Evolutionary conservation across 805 yeast genomes (phyloP).

Genomic region (Metschnikowia henanensis): DNA sequence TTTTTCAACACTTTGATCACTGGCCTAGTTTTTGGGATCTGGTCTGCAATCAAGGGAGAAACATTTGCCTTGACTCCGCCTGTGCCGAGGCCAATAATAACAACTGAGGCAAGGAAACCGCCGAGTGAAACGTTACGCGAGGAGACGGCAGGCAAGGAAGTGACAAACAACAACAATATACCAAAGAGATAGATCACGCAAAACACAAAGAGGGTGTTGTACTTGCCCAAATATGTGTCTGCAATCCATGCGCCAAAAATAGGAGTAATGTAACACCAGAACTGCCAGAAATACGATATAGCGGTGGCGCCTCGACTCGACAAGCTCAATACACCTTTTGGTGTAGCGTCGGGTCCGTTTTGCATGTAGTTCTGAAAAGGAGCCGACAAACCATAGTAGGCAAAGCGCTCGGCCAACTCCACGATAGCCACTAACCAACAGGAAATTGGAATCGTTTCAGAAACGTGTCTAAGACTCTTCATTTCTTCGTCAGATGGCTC

Average conservation of each 20-base stretch:
- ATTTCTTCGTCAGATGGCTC: slow-evolving; percentile 55
- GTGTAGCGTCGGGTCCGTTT: slow-evolving; percentile 39
- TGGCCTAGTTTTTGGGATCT: slow-evolving; percentile 41
- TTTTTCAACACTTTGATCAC: slow-evolving; percentile 35
- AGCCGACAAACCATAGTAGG: slow-evolving; percentile 76
- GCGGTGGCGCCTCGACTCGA: slow-evolving; percentile 68
- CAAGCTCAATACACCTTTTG: slow-evolving; percentile 57
- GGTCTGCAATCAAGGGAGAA: slow-evolving; percentile 68
- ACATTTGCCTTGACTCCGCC: slow-evolving; percentile 82
- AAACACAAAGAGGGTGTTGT: slow-evolving; percentile 63
- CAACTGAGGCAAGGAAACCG: slow-evolving; percentile 57
- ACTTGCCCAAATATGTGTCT: slow-evolving; percentile 74
- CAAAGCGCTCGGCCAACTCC: slow-evolving; percentile 79
- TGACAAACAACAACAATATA: slow-evolving; percentile 61
- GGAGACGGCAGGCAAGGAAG: slow-evolving; percentile 64
- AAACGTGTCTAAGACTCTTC: slow-evolving; percentile 50
- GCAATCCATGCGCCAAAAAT: slow-evolving; percentile 73
- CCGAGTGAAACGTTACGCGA: slow-evolving; percentile 53
- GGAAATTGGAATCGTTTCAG: slow-evolving; percentile 51
- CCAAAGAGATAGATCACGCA: slow-evolving; percentile 61
- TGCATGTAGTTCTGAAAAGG: slow-evolving; percentile 82
- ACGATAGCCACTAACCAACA: slow-evolving; percentile 67
- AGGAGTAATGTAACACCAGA: slow-evolving; percentile 83
- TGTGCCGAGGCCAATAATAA: slow-evolving; percentile 71
- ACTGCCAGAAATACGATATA: slow-evolving; percentile 71